Base-by-base conservation (phyloP, 257 asterid genomes). In the Phtheirospermum japonicum region DNA sequence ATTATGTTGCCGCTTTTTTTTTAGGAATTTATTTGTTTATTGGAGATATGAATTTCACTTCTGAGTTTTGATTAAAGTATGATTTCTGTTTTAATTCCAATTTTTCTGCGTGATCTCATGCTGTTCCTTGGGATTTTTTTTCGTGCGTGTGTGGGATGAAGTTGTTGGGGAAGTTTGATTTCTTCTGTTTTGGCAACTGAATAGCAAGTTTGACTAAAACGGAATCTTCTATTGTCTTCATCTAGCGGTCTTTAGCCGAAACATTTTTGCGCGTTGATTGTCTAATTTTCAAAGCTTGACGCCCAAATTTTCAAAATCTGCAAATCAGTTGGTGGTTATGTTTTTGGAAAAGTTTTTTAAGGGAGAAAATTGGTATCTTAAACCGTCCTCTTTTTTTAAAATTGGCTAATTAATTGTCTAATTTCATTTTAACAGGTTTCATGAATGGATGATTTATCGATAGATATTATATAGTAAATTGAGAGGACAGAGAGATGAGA, bases 401-500 rank as follows among this genome's bases (percentile, higher is more conserved):
- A n/a, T n/a, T n/a, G n/a, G n/a, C 42, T 6, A 6, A 9, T 36
- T 36, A 6, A 36, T 6, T 2, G 42, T 36, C 11, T 36, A 36
- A 36, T 64, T 54, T 58, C 18, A 4, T 36, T 51, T 65, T 50
- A 56, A 71, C 80, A 80, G 89, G 76, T 67, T 51, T 37, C 26
- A 16, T 31, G 61, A 28, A 71, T 72, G 78, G 71, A 66, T 62
- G 52, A 53, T 31, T 54, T 39, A 34, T 72, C 40, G 46, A 57
- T 76, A 67, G 68, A n/a, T 79, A 60, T 74, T 57, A 49, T 59
- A 73, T 3, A 30, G 45, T 69, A 54, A 68, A 71, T 42, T 51
- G 46, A n/a, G 12, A 26, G 68, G 70, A 57, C 64, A 59, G 85
- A 74, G 49, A 87, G 49, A 87, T 84, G 94, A 78, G 74, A 65